Evolutionary conservation across 164 flowering plant species (phyloP), one percentile per base, ranked within the genome.

Genomic region (Liriodendron chinense): DNA sequence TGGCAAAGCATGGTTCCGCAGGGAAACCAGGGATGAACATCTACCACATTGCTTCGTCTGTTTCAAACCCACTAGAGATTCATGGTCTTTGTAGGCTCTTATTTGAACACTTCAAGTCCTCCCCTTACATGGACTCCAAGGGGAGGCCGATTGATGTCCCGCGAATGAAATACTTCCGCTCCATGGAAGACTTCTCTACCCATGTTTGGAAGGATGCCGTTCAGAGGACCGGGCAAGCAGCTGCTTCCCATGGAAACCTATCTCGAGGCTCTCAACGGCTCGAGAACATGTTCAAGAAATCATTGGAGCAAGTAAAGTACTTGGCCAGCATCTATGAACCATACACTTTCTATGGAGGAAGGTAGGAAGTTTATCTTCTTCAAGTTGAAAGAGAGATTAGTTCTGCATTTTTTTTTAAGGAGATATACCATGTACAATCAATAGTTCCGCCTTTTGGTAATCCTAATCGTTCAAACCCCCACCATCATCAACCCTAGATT

Each of bases 21-120:
- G 84, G 82, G 62, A 88, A 87, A 74, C 79, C 91, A 12, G 96
- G 87, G 47, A 83, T 85, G 34, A 87, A 85, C 25, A 72, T 94
- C 22, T 92, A 96, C 79, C 99, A 94, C 53, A 79, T 96, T 13
- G 93, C 97, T 21, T 90, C 99, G 50, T 96, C 99, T 1, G 91
- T 89, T 20, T 88, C 83, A 26, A 96, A 96, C 79, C 98, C 98
- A 2, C 83, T 96, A 28, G 85, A 85, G 61, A 84, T 92, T 69
- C 74, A 89, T 76, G 94, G 92, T 50, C 71, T 94, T 26, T 89
- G 89, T 1, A 75, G 71, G 14, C 75, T 89, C 68, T 77, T 90
- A 2, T 84, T 82, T 72, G 83, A 91, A 62, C 92, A 96, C 79
- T 96, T 91, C 86, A 84, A n/a, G 16, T 73, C 88, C 23, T 80